Percentiles rank a stretch among this genome's conserved stretches.
Evolutionary conservation across 129 eudicot genomes (phyloP).

Genomic region (Apium graveolens): DNA sequence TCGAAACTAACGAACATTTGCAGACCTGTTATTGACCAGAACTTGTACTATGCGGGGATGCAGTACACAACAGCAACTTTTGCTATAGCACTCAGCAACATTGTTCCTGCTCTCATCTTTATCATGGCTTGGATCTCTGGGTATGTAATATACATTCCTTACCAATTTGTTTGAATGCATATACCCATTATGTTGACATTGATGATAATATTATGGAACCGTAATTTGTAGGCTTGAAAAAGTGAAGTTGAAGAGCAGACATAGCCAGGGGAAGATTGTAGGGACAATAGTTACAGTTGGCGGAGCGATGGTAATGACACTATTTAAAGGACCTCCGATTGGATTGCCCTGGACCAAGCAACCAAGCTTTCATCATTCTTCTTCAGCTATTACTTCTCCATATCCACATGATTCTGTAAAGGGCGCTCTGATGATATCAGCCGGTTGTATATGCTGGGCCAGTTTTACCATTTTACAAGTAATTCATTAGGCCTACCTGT

Average conservation of each 20-base stretch:
- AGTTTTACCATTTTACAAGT: conserved; percentile 42
- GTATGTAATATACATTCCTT: no score
- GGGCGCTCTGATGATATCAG: conserved; percentile 73
- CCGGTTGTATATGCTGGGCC: conserved; percentile 77
- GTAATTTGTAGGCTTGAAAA: conserved; percentile 51
- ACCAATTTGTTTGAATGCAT: background rate
- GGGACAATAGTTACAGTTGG: conserved; percentile 70
- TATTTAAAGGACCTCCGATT: conserved; percentile 46
- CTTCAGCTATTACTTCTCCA: conserved; percentile 15
- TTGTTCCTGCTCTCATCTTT: conserved; percentile 66
- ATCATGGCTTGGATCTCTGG: conserved; percentile 65
- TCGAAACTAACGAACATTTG: background rate
- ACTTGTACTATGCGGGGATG: conserved; percentile 59
- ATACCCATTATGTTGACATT: background rate
- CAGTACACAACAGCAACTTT: conserved; percentile 61
- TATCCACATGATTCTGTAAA: conserved; percentile 35
- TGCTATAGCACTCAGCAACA: conserved; percentile 52
- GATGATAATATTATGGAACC: background rate
- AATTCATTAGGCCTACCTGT: background rate
- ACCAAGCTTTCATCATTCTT: conserved; percentile 17
- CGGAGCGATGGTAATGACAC: conserved; percentile 88
- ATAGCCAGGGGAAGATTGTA: conserved; percentile 64
- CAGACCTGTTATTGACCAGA: conserved; percentile 77
- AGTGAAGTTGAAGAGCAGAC: conserved; percentile 38
- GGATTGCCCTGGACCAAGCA: conserved; percentile 43